Percentiles rank a stretch among this genome's conserved stretches.
These are phyloP conservation scores for Pleurotus tuber-regium DNA, from an alignment of 768 basidiomycete species.

Conservation along the genomic window DNA sequence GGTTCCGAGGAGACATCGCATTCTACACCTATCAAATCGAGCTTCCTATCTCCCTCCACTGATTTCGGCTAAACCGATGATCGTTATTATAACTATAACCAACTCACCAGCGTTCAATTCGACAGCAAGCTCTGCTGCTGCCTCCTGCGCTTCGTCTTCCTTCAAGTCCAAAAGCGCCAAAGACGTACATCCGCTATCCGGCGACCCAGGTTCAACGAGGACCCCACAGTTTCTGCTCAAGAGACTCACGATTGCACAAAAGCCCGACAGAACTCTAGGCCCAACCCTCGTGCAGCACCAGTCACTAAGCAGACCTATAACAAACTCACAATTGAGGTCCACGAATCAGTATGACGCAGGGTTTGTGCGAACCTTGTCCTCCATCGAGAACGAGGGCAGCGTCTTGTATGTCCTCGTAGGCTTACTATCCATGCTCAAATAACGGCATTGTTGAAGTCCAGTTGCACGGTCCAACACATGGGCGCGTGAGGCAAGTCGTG, in stretches of 20 bases:
- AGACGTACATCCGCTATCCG: constrained; percentile 76
- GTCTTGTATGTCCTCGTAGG: constrained; percentile 34
- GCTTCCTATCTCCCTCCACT: constrained; percentile 55
- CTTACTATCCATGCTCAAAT: constrained; percentile 6
- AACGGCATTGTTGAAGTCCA: constrained; percentile 16
- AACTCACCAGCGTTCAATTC: constrained; percentile 46
- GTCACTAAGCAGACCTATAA: constrained; percentile 86
- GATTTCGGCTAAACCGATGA: constrained; percentile 16
- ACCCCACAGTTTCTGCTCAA: neutral
- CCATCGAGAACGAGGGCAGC: constrained; percentile 76
- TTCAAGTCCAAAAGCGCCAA: constrained; percentile 84
- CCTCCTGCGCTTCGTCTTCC: constrained; percentile 58
- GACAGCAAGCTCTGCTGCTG: constrained; percentile 66
- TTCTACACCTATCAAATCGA: constrained; percentile 67
- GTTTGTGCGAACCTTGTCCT: constrained; percentile 55
- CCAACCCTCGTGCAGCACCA: constrained; percentile 89
- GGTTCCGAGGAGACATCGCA: constrained; percentile 88
- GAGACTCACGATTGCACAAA: constrained; percentile 73
- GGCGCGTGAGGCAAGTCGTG: no score
- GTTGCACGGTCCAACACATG: no score
- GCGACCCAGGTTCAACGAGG: constrained; percentile 5
- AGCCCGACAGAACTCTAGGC: constrained; percentile 86
- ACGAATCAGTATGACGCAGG: neutral
- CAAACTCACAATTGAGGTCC: neutral
- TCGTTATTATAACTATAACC: constrained; percentile 1